Conservation (phyloP, 768 basidiomycete species). For the Rhodotorula taiwanensis region DNA sequence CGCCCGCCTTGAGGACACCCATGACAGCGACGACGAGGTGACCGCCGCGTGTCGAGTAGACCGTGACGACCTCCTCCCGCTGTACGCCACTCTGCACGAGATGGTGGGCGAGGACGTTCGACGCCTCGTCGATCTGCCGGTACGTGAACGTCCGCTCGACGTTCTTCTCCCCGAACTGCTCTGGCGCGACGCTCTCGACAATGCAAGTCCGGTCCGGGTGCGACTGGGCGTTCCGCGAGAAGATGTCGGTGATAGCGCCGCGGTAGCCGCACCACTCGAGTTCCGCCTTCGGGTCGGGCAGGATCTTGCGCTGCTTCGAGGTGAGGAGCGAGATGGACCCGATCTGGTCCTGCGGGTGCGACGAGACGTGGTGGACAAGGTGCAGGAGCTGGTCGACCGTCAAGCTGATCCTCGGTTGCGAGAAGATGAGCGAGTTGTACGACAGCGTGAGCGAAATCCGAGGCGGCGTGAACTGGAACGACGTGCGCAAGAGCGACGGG, state of each 20-base stretch:
- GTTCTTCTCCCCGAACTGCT: conserved; percentile 51
- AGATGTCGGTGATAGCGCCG: conserved; percentile 92
- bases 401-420: conserved; percentile 62
- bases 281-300: conserved; percentile 79
- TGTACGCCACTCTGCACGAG: conserved; percentile 76
- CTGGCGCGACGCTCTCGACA: conserved; percentile 58
- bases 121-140: conserved; percentile 67
- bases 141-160: conserved; percentile 62
- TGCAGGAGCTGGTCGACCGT: conserved; percentile 80
- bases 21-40: conserved; percentile 95
- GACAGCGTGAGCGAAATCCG: conserved; percentile 68
- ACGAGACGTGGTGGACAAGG: conserved; percentile 63
- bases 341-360: conserved; percentile 61
- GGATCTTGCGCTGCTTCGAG: conserved; percentile 56
- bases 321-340: conserved; percentile 77
- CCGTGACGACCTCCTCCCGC: conserved; percentile 93
- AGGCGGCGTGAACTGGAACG: conserved; percentile 55
- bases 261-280: conserved; percentile 97
- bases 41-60: conserved; percentile 91
- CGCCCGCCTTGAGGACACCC: conserved; percentile 91
- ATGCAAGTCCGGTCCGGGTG: conserved; percentile 83
- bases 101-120: conserved; percentile 84
- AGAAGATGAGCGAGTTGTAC: conserved; percentile 94
- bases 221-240: conserved; percentile 72
- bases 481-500: conserved; percentile 49